A percentile compares a stretch with the other conserved stretches of the same genome.
phyloP scores from a whole-genome alignment of 2,329 filamentous ascomycete species.

The Cordyceps sp. region DNA sequence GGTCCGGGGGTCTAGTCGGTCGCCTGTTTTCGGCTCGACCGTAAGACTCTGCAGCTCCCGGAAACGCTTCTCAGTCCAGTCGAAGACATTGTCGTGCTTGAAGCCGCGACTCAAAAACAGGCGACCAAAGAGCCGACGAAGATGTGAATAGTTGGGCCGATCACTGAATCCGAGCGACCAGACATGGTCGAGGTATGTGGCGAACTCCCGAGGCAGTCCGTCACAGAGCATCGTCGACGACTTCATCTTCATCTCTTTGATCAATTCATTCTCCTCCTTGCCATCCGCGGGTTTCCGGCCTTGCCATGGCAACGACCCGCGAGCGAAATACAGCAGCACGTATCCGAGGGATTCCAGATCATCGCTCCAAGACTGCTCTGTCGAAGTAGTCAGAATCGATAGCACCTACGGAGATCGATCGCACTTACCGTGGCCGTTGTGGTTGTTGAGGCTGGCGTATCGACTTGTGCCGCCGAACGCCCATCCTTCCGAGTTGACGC shows the following conservation, averaged over 20 bases:
- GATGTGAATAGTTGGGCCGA: conserved; percentile 99
- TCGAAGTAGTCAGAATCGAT: too few species aligned
- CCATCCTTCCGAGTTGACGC: conserved; percentile 99
- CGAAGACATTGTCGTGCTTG: conserved; percentile 99
- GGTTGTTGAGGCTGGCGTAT: conserved; percentile 98
- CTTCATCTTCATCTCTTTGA: conserved; percentile 99
- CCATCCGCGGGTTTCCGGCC: conserved; percentile 96
- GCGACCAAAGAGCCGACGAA: conserved; percentile 99
- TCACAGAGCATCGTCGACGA: conserved; percentile 96
- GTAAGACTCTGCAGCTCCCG: too few species aligned
- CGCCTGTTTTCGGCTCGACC: too few species aligned
- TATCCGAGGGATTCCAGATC: conserved; percentile 99
- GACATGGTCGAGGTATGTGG: conserved; percentile 99
- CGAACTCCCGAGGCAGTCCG: conserved; percentile 98
- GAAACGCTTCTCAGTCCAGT: too few species aligned
- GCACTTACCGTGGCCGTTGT: conserved; percentile 89
- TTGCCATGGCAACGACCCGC: conserved; percentile 96
- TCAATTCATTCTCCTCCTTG: conserved; percentile 99
- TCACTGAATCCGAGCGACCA: conserved; percentile 97
- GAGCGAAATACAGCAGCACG: conserved; percentile 99
- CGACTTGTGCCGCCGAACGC: conserved; percentile 97
- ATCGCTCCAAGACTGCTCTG: conserved; percentile 97
- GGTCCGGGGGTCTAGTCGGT: too few species aligned
- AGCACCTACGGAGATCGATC: too few species aligned
- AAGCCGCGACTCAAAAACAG: conserved; percentile 97